A percentile compares a stretch with the other conserved stretches of the same genome.
These are phyloP conservation scores for Hanseniaspora singularis DNA, from an alignment of 805 yeast species.

Conservation along the genomic window DNA sequence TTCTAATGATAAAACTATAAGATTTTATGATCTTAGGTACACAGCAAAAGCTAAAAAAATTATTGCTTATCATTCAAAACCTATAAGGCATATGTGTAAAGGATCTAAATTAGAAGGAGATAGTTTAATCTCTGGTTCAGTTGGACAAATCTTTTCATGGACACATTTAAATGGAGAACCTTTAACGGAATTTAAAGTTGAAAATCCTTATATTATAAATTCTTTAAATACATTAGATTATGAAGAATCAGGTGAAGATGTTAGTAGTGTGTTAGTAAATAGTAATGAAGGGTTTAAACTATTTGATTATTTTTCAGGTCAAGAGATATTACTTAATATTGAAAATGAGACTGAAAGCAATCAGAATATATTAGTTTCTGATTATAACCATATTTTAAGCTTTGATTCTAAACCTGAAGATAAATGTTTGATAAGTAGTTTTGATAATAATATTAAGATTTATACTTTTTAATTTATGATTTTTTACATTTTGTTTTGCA, in stretches of 20 bases:
- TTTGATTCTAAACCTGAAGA: constrained; percentile 35
- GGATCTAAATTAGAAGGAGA: constrained; percentile 48
- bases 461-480: constrained; percentile 31
- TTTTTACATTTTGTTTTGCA: background rate
- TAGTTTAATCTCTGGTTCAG: constrained; percentile 69
- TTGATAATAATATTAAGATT: constrained; percentile 57
- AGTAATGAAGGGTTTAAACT: constrained; percentile 70
- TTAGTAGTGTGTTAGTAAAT: constrained; percentile 64
- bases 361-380: background rate
- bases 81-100: constrained; percentile 59
- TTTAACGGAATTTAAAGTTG: constrained; percentile 38
- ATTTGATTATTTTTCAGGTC: constrained; percentile 68
- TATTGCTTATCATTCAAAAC: constrained; percentile 73
- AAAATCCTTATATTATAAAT: background rate
- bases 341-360: constrained; percentile 22
- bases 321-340: constrained; percentile 57
- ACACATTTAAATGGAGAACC: constrained; percentile 64
- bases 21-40: constrained; percentile 74
- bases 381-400: background rate
- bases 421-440: constrained; percentile 57
- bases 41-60: constrained; percentile 63
- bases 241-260: constrained; percentile 48
- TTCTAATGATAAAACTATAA: constrained; percentile 72
- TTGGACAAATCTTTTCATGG: constrained; percentile 79
- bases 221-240: constrained; percentile 42